These are phyloP conservation scores for Penicillium egyptiacum DNA, from an alignment of 495 filamentous ascomycete species.

Conservation along the genomic window DNA sequence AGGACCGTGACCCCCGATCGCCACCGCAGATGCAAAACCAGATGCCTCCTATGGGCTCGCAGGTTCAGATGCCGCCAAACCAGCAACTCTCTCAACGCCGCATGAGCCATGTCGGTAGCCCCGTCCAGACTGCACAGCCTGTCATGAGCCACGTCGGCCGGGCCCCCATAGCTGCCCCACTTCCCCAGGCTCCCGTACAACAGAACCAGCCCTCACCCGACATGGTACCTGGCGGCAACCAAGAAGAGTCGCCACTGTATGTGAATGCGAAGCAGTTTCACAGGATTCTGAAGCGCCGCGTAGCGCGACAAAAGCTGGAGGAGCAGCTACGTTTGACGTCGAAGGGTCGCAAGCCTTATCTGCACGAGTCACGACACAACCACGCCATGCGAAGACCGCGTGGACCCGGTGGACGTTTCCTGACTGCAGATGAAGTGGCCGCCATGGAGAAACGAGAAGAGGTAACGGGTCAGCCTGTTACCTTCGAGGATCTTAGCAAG, in stretches of 20 bases:
- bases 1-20: conserved; percentile 52
- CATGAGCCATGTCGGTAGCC: conserved; percentile 54
- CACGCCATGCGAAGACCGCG: conserved; percentile 96
- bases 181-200: conserved; percentile 52
- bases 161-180: conserved; percentile 46
- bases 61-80: conserved; percentile 48
- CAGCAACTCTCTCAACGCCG: conserved; percentile 49
- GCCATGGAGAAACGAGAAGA: conserved; percentile 68
- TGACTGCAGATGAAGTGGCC: conserved; percentile 97
- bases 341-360: conserved; percentile 94
- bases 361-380: conserved; percentile 98
- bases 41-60: conserved; percentile 52
- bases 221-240: conserved; percentile 62
- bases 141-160: conserved; percentile 52
- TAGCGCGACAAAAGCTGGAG: conserved; percentile 90
- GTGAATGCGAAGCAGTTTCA: conserved; percentile 99
- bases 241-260: conserved; percentile 93
- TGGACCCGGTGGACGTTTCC: conserved; percentile 93
- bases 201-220: conserved; percentile 81
- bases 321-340: conserved; percentile 87
- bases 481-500: conserved; percentile 35
- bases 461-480: conserved; percentile 29
- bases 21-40: conserved; percentile 51
- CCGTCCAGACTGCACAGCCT: conserved; percentile 45
- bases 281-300: conserved; percentile 88